Evolutionary conservation across 2,329 filamentous ascomycete genomes (phyloP).

Genomic region (Aspergillus unguis): DNA sequence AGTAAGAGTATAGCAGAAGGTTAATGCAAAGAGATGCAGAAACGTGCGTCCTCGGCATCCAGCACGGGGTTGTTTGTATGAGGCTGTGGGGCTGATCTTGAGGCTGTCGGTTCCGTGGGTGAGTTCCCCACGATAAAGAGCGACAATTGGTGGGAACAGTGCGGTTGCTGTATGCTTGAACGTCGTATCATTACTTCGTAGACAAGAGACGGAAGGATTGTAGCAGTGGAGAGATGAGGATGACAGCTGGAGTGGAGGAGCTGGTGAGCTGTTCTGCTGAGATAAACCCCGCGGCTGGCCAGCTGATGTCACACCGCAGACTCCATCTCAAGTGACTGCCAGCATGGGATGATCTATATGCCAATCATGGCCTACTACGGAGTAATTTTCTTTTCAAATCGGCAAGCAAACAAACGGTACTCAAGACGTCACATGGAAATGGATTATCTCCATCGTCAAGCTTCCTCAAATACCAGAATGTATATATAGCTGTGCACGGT

Average conservation of each 20-base stretch:
- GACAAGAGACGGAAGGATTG: neutral
- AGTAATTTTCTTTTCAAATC: neutral
- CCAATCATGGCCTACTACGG: neutral
- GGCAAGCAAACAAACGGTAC: too few species aligned
- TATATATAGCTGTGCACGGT: too few species aligned
- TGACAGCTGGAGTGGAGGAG: neutral
- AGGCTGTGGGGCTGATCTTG: slow-evolving; percentile 2
- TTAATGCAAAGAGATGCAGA: too few species aligned
- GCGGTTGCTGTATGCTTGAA: neutral
- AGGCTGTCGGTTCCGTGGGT: neutral
- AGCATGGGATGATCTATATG: too few species aligned
- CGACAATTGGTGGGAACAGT: neutral
- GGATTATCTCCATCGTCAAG: too few species aligned
- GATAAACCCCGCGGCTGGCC: slow-evolving; percentile 24
- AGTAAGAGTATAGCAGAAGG: neutral
- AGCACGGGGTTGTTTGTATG: neutral
- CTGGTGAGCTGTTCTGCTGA: slow-evolving; percentile 7
- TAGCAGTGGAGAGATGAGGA: neutral
- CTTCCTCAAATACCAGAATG: too few species aligned
- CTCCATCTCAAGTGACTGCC: too few species aligned
- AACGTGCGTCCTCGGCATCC: neutral
- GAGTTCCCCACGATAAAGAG: neutral
- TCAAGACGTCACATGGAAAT: too few species aligned
- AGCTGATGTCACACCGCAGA: slow-evolving; percentile 31
- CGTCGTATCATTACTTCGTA: neutral